Evolutionary conservation across 106 monocot species (phyloP).

Genomic region (Amphibolis antarctica): DNA sequence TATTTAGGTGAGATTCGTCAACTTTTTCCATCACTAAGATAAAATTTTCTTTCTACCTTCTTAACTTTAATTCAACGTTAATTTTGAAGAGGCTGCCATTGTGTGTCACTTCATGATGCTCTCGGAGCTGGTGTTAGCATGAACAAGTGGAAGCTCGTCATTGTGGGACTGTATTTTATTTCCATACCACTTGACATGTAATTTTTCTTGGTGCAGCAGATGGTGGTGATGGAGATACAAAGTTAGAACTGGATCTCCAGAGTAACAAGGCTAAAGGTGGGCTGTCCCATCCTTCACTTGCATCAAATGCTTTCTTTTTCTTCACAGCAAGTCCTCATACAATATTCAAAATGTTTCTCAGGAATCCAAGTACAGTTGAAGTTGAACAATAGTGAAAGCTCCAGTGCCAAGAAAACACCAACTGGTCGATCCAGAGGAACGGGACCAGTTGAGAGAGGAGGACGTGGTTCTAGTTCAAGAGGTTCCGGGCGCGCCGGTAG

Average conservation of each 20-base stretch:
- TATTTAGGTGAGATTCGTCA: too few species aligned
- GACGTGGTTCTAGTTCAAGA: constrained; percentile 12
- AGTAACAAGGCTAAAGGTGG: constrained; percentile 60
- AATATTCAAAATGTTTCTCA: constrained; percentile 4
- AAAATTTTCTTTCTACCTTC: neutral
- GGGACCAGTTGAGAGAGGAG: constrained; percentile 23
- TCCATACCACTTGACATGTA: too few species aligned
- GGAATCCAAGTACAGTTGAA: constrained; percentile 77
- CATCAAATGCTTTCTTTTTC: neutral
- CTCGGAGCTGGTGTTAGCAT: too few species aligned
- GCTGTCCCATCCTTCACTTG: neutral
- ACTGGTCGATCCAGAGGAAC: constrained; percentile 40
- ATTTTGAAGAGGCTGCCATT: too few species aligned
- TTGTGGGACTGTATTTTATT: too few species aligned
- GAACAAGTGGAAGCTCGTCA: too few species aligned
- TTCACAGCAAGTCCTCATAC: neutral
- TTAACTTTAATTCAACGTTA: neutral
- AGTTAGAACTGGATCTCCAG: constrained; percentile 49
- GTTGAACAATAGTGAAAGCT: constrained; percentile 44
- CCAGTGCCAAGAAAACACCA: constrained; percentile 34
- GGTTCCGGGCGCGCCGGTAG: neutral
- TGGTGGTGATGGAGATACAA: constrained; percentile 19
- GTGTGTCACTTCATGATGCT: too few species aligned
- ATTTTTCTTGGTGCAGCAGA: constrained; percentile 13
- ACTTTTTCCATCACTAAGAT: too few species aligned